Conservation (phyloP, 345 rosid species). For the Fremontodendron californicum region DNA sequence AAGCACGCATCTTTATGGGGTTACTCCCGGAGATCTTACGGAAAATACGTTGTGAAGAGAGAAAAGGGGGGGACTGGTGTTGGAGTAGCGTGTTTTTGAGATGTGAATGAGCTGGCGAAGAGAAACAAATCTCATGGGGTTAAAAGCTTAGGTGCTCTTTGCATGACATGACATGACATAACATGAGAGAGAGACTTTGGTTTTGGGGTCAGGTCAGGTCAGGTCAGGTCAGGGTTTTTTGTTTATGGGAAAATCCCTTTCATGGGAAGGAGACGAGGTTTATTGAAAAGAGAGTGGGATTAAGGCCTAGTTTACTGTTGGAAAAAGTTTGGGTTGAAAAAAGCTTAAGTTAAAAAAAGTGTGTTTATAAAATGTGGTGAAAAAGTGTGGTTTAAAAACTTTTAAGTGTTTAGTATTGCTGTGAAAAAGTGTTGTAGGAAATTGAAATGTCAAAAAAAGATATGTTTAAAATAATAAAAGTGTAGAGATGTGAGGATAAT, state of each 20-base stretch:
- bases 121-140: constrained; percentile 32
- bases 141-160: constrained; percentile 20
- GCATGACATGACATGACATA: constrained; percentile 67
- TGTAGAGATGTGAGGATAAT: no score
- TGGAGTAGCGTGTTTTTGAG: constrained; percentile 23
- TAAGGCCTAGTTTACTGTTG: no score
- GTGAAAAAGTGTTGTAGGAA: no score
- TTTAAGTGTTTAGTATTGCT: no score
- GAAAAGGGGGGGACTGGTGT: constrained; percentile 15
- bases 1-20: constrained; percentile 51
- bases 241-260: constrained; percentile 28
- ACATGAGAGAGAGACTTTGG: constrained; percentile 21
- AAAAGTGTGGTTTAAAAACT: no score
- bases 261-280: constrained; percentile 32
- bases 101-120: constrained; percentile 54
- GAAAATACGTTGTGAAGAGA: constrained; percentile 36
- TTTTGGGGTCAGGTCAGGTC: no score
- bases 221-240: constrained; percentile 31
- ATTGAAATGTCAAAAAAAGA: no score
- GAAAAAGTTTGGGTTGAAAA: no score
- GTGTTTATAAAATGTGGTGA: no score
- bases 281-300: no score
- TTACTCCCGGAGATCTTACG: constrained; percentile 48
- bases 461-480: no score
- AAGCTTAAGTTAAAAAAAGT: no score